phyloP scores from a whole-genome alignment of 345 rosid genomes.

The Citrus australasica region DNA sequence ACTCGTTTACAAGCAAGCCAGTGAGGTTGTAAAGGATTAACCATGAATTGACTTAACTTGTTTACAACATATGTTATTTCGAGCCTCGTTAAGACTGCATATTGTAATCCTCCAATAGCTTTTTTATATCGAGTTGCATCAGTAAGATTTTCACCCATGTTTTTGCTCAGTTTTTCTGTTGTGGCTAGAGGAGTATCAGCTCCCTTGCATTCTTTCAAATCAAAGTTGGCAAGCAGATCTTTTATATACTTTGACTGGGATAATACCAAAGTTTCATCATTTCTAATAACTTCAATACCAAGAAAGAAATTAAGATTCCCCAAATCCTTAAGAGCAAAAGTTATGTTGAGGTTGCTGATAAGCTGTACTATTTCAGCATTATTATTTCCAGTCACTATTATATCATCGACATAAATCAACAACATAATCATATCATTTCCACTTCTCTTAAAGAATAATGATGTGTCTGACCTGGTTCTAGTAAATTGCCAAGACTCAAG shows the following conservation, averaged over 20 bases:
- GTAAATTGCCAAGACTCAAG: not conserved
- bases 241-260: no score
- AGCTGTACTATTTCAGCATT: not conserved
- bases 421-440: not conserved
- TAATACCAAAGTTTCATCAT: not conserved
- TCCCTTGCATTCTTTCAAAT: not conserved
- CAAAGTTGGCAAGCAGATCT: no score
- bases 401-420: not conserved
- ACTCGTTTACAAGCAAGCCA: not conserved
- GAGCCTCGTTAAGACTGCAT: not conserved
- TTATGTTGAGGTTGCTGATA: fast-evolving
- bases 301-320: not conserved
- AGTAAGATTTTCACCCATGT: fast-evolving
- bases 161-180: not conserved
- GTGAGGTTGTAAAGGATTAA: not conserved
- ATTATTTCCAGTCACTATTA: not conserved
- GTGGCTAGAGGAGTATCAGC: no score
- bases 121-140: not conserved
- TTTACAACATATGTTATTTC: not conserved
- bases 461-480: not conserved
- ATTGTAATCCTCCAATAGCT: not conserved
- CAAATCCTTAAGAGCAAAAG: not conserved
- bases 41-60: not conserved
- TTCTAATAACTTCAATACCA: no score
- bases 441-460: not conserved